Percentiles rank a stretch among this genome's conserved stretches.
phyloP scores from a whole-genome alignment of 192 early-diverging fungal genomes.

The Irineochytrium annulatum region DNA sequence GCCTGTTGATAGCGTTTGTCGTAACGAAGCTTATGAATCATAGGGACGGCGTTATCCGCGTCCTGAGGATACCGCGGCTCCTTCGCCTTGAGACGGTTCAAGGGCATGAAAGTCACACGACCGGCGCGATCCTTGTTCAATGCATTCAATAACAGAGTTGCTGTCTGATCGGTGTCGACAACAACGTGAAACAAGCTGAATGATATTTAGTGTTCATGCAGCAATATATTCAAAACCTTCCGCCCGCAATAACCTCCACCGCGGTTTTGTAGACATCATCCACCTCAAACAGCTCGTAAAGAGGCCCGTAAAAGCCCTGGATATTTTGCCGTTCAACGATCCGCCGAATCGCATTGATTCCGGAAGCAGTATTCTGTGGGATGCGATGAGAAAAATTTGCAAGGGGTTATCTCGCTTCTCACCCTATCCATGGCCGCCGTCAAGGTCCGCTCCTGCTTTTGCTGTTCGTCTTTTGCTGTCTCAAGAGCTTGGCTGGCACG shows the following conservation, averaged over 20 bases:
- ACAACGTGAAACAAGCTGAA: slow-evolving; percentile 91
- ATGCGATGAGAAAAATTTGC: not conserved
- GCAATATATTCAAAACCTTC: slow-evolving; percentile 40
- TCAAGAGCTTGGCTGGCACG: slow-evolving; percentile 60
- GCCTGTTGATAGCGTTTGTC: slow-evolving; percentile 67
- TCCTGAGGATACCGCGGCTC: slow-evolving; percentile 46
- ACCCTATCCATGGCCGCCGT: slow-evolving; percentile 76
- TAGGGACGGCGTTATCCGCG: slow-evolving; percentile 73
- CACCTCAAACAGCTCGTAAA: slow-evolving; percentile 89
- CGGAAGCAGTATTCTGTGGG: slow-evolving; percentile 67
- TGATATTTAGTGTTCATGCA: slow-evolving; percentile 7
- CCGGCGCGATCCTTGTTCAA: slow-evolving; percentile 62
- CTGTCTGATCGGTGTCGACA: slow-evolving; percentile 90
- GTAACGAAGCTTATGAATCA: slow-evolving; percentile 75
- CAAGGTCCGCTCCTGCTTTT: slow-evolving; percentile 68
- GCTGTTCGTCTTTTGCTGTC: slow-evolving; percentile 69
- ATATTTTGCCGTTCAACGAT: slow-evolving; percentile 62
- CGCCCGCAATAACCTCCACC: slow-evolving; percentile 84
- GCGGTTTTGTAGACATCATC: slow-evolving; percentile 78
- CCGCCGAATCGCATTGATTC: slow-evolving; percentile 64
- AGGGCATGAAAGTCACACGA: slow-evolving; percentile 92
- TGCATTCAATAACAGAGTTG: slow-evolving; percentile 62
- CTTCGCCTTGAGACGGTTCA: slow-evolving; percentile 75
- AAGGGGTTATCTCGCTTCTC: slow-evolving; percentile 2
- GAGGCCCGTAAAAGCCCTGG: slow-evolving; percentile 79